Evolutionary conservation across 2,329 filamentous ascomycete genomes (phyloP).

Genomic region (Fusarium drepaniforme): DNA sequence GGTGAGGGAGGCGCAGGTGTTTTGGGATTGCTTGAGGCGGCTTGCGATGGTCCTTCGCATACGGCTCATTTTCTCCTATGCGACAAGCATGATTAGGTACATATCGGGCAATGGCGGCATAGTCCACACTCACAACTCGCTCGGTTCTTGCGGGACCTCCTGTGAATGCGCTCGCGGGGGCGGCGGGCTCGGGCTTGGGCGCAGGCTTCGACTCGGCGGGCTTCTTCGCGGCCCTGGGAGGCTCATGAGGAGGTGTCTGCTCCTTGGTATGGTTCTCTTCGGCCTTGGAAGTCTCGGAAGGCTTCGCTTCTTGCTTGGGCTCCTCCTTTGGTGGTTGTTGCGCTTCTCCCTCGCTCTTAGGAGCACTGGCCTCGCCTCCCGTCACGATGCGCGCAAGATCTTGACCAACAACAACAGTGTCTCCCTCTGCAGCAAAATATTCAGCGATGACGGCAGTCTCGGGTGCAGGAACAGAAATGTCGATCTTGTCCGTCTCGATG

Average conservation of each 20-base stretch:
- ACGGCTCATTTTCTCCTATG: slow-evolving; percentile 60
- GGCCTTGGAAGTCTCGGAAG: slow-evolving; percentile 20
- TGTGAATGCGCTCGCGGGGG: slow-evolving; percentile 10
- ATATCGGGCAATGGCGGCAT: no score
- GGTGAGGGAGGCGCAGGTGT: slow-evolving; percentile 78
- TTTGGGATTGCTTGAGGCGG: slow-evolving; percentile 76
- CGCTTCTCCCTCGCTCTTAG: slow-evolving; percentile 35
- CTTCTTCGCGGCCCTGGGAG: slow-evolving; percentile 32
- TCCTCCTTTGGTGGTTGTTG: slow-evolving; percentile 29
- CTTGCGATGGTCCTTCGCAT: slow-evolving; percentile 82
- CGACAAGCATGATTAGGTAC: no score
- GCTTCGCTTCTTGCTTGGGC: slow-evolving; percentile 33
- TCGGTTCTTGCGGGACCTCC: slow-evolving; percentile 28
- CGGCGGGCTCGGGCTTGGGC: slow-evolving; percentile 20
- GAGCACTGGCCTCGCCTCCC: slow-evolving; percentile 34
- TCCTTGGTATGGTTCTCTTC: slow-evolving; percentile 30
- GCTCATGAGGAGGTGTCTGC: slow-evolving; percentile 23
- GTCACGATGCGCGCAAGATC: slow-evolving; percentile 47
- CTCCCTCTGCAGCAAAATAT: slow-evolving; percentile 48
- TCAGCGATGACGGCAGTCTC: slow-evolving; percentile 44
- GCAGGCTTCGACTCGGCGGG: slow-evolving; percentile 33
- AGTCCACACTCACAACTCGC: slow-evolving; percentile 32
- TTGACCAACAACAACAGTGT: slow-evolving; percentile 49
- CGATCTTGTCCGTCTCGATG: slow-evolving; percentile 51
- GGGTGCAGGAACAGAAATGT: slow-evolving; percentile 46